These are phyloP conservation scores for Wickerhamiella alocasiicola DNA, from an alignment of 805 yeast genomes.

Conservation along the genomic window DNA sequence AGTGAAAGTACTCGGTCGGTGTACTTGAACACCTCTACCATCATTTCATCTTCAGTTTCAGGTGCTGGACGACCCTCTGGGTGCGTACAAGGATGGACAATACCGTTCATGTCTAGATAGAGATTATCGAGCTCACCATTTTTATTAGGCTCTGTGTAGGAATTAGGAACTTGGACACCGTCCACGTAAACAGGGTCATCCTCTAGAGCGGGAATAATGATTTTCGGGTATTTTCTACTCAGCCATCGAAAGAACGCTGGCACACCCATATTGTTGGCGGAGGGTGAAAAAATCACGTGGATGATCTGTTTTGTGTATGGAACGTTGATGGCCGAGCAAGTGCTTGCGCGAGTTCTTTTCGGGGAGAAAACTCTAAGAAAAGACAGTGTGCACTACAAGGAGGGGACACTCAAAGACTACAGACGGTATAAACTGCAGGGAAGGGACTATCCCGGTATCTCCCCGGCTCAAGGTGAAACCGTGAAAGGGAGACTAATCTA, in stretches of 20 bases:
- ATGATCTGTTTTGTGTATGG: conserved; percentile 17
- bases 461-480: background rate
- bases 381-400: background rate
- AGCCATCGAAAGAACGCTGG: conserved; percentile 98
- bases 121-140: conserved; percentile 93
- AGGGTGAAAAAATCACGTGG: background rate
- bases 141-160: conserved; percentile 67
- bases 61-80: conserved; percentile 97
- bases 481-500: conserved; percentile 18
- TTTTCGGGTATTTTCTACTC: conserved; percentile 84
- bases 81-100: conserved; percentile 97
- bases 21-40: conserved; percentile 80
- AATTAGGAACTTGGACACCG: conserved; percentile 51
- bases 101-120: conserved; percentile 96
- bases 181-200: conserved; percentile 41
- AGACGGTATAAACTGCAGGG: conserved; percentile 12
- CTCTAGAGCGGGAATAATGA: conserved; percentile 79
- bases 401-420: conserved; percentile 7
- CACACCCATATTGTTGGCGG: conserved; percentile 46
- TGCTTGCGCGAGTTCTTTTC: conserved; percentile 19
- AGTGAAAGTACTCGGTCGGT: conserved; percentile 83
- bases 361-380: conserved; percentile 4
- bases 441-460: conserved; percentile 19
- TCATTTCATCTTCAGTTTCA: conserved; percentile 93
- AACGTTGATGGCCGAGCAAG: conserved; percentile 20